A percentile compares a stretch with the other conserved stretches of the same genome.
Conservation (phyloP, 2,329 filamentous ascomycete genomes). For the Periconia macrospinosa region DNA sequence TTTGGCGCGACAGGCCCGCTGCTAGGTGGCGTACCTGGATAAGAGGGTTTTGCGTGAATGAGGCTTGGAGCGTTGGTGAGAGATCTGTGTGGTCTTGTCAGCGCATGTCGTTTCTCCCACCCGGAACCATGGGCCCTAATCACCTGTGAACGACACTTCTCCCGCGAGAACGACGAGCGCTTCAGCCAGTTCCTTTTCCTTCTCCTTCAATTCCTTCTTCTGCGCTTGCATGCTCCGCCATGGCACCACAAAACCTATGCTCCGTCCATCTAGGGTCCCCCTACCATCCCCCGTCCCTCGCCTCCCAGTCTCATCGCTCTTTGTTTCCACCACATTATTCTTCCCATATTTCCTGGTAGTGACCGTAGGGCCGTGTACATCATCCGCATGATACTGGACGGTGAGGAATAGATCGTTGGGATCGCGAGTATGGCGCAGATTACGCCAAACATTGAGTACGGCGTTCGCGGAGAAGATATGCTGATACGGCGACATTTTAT, state of each 20-base stretch:
- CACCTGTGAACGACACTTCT: conserved; percentile 38
- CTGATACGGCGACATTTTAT: conserved; percentile 32
- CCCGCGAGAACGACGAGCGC: conserved; percentile 36
- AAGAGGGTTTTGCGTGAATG: conserved; percentile 34
- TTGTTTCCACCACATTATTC: conserved; percentile 13
- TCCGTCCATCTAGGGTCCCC: conserved; percentile 19
- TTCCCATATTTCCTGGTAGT: conserved; percentile 18
- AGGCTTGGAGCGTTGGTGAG: conserved; percentile 30
- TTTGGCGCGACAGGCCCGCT: conserved; percentile 37
- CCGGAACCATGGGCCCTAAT: neutral
- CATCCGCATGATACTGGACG: conserved; percentile 36
- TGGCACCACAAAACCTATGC: conserved; percentile 40
- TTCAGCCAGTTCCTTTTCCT: conserved; percentile 39
- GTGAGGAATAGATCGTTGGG: conserved; percentile 36
- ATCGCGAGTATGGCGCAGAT: conserved; percentile 33
- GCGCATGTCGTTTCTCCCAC: neutral
- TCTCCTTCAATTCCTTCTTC: conserved; percentile 32
- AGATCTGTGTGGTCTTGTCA: conserved; percentile 24
- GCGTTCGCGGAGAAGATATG: conserved; percentile 37
- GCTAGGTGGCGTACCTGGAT: conserved; percentile 39
- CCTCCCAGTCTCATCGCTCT: conserved; percentile 18
- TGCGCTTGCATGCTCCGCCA: conserved; percentile 41
- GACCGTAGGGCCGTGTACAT: conserved; percentile 18
- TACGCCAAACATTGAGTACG: conserved; percentile 39
- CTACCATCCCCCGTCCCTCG: conserved; percentile 18